Conservation (phyloP, 2,329 filamentous ascomycete genomes). For the Ophiostoma australiae region DNA sequence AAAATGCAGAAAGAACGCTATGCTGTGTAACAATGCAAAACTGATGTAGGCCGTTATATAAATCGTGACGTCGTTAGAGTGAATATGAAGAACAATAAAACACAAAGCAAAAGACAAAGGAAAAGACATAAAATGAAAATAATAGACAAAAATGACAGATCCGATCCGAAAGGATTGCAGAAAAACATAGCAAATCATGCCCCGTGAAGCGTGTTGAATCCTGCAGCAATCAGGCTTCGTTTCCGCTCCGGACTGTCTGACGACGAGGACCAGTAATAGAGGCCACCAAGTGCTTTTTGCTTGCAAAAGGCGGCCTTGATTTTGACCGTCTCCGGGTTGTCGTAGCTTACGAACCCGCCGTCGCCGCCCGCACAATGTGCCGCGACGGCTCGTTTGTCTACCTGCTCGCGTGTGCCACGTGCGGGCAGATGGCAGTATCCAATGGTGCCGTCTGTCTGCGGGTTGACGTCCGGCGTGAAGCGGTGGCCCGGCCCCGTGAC, state of each 20-base stretch:
- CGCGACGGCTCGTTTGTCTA: constrained; percentile 63
- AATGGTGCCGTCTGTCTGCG: constrained; percentile 62
- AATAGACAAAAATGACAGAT: not conserved
- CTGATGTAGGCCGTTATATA: not conserved
- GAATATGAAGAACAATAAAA: constrained; percentile 10
- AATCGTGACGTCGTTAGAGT: not conserved
- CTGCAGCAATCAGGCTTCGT: constrained; percentile 54
- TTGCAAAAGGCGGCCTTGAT: constrained; percentile 71
- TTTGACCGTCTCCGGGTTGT: constrained; percentile 70
- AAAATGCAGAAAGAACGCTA: constrained; percentile 8
- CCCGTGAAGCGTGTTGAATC: constrained; percentile 54
- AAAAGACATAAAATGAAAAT: not conserved
- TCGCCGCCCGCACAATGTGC: constrained; percentile 69
- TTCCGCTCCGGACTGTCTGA: constrained; percentile 58
- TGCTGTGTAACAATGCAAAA: not conserved
- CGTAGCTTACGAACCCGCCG: constrained; percentile 74
- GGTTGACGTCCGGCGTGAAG: constrained; percentile 40
- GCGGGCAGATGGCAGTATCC: constrained; percentile 68
- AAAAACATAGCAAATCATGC: constrained; percentile 31
- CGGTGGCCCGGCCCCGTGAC: constrained; percentile 60
- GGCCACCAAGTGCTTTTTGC: constrained; percentile 64
- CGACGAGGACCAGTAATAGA: constrained; percentile 80
- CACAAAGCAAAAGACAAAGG: not conserved
- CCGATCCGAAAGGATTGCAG: not conserved
- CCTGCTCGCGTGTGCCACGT: constrained; percentile 56